A percentile compares a stretch with the other conserved stretches of the same genome.
phyloP scores from a whole-genome alignment of 129 eudicot genomes.

The Ambrosia trifida region DNA sequence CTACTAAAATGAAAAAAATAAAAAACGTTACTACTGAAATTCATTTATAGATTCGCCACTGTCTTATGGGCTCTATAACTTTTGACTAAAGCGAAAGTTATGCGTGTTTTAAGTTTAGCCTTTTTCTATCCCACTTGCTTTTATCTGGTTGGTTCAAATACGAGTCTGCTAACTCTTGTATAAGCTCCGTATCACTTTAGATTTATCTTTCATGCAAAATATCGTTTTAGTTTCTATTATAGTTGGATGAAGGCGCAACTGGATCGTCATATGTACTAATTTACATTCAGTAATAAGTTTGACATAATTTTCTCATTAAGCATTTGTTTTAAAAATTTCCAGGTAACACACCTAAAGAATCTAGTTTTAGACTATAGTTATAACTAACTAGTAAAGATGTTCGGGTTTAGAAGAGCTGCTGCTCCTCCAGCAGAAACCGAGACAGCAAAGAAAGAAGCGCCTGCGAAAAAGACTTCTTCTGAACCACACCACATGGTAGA shows the following conservation, averaged over 20 bases:
- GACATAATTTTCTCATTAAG: no score
- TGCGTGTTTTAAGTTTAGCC: not conserved
- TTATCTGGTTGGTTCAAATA: no score
- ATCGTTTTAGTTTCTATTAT: not conserved
- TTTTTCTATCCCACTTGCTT: not conserved
- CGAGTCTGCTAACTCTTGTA: not conserved
- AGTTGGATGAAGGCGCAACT: not conserved
- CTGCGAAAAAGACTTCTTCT: conserved; percentile 55
- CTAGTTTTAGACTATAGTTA: conserved; percentile 29
- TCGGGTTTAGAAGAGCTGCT: conserved; percentile 51
- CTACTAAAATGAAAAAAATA: no score
- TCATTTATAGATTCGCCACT: no score
- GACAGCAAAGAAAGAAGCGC: conserved; percentile 25
- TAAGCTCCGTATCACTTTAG: not conserved
- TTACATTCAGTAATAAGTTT: no score
- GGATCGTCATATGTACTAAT: no score
- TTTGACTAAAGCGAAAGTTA: not conserved
- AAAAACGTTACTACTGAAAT: no score
- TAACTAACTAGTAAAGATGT: conserved; percentile 45
- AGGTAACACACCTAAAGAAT: conserved; percentile 29
- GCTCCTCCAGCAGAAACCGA: conserved; percentile 24
- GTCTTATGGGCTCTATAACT: no score
- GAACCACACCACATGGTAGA: conserved; percentile 49
- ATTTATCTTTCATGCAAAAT: not conserved
- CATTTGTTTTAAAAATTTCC: conserved; percentile 9